These are phyloP conservation scores for Beauveria scarabaeidicola DNA, from an alignment of 2,329 filamentous ascomycete species.

Conservation along the genomic window DNA sequence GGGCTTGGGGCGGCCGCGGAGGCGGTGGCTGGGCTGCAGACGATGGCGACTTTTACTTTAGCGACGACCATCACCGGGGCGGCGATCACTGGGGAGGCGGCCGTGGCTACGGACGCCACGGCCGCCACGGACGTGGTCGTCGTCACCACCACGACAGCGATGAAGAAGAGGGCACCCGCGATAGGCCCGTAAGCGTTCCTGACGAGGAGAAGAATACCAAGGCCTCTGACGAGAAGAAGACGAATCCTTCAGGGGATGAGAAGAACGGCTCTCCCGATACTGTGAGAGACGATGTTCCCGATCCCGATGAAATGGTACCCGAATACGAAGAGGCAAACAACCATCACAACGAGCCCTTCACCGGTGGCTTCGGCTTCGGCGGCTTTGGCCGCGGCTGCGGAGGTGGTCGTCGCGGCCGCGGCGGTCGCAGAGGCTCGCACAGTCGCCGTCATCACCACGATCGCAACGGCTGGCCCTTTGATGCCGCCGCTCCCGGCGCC, in stretches of 20 bases:
- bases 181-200: slow-evolving; percentile 15
- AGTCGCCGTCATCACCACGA: slow-evolving; percentile 9
- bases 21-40: background rate
- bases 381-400: slow-evolving; percentile 17
- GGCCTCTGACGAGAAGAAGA: slow-evolving; percentile 17
- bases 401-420: slow-evolving; percentile 15
- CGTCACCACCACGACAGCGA: slow-evolving; percentile 11
- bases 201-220: slow-evolving; percentile 17
- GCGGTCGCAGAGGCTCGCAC: slow-evolving; percentile 12
- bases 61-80: background rate
- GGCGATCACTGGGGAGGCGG: background rate
- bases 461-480: slow-evolving; percentile 4
- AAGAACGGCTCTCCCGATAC: slow-evolving; percentile 29
- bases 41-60: slow-evolving; percentile 9
- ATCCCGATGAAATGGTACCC: slow-evolving; percentile 24
- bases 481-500: slow-evolving; percentile 18
- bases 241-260: slow-evolving; percentile 18
- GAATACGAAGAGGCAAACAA: slow-evolving; percentile 20
- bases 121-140: slow-evolving; percentile 11
- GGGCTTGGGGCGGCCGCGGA: slow-evolving; percentile 2
- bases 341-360: slow-evolving; percentile 11
- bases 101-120: slow-evolving; percentile 10
- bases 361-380: slow-evolving; percentile 14
- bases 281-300: slow-evolving; percentile 21
- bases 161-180: slow-evolving; percentile 15